These are phyloP conservation scores for Acacia concinna DNA, from an alignment of 331 rosid species.

Conservation along the genomic window DNA sequence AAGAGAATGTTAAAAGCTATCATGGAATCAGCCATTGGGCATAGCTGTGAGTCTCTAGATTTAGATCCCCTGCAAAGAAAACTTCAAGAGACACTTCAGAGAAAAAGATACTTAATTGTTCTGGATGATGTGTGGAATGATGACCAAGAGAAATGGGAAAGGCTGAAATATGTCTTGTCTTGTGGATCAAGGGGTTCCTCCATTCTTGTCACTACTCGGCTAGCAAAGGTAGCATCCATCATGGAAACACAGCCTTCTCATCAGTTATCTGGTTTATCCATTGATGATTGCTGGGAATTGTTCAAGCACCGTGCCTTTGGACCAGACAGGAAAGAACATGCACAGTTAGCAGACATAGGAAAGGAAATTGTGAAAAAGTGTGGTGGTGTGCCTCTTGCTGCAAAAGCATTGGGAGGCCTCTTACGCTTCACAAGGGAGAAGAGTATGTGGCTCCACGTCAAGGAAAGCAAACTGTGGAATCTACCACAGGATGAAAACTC, in stretches of 20 bases:
- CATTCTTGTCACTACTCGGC: slow-evolving; percentile 29
- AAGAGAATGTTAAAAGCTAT: slow-evolving; percentile 17
- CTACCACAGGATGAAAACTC: slow-evolving; percentile 2
- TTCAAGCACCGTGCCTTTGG: slow-evolving; percentile 37
- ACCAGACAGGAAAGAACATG: background rate
- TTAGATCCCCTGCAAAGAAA: slow-evolving; percentile 13
- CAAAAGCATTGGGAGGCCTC: slow-evolving; percentile 25
- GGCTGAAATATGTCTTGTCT: slow-evolving; percentile 5
- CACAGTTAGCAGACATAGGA: background rate
- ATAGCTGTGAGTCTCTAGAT: background rate
- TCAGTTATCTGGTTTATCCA: slow-evolving; percentile 2
- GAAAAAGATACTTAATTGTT: slow-evolving; percentile 26
- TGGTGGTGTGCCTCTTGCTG: slow-evolving; percentile 25
- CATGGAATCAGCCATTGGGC: slow-evolving; percentile 5
- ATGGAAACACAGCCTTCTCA: slow-evolving; percentile 11
- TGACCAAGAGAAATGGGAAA: slow-evolving; percentile 11
- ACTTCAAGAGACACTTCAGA: background rate
- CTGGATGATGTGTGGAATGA: slow-evolving; percentile 34
- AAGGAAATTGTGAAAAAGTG: slow-evolving; percentile 4
- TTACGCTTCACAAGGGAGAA: background rate
- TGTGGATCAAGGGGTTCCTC: slow-evolving; percentile 21
- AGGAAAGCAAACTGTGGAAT: slow-evolving; percentile 22
- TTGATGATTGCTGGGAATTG: slow-evolving; percentile 23
- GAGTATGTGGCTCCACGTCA: slow-evolving; percentile 8
- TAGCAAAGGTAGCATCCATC: slow-evolving; percentile 12